These are phyloP conservation scores for Cicer cuneatum DNA, from an alignment of 306 rosid genomes.

Conservation along the genomic window DNA sequence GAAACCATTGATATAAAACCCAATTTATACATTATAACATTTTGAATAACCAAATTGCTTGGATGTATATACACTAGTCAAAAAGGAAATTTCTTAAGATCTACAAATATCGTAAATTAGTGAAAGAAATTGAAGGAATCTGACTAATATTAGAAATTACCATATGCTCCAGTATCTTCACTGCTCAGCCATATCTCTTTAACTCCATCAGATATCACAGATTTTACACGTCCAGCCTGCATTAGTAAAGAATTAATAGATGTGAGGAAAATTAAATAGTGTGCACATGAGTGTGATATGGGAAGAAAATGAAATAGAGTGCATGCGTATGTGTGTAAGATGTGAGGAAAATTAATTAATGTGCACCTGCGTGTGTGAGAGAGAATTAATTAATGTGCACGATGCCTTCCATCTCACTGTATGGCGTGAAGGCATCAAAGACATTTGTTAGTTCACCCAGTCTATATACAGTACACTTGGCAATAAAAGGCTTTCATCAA, in stretches of 20 bases:
- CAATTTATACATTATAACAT: conserved; percentile 7
- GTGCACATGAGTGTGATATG: not conserved
- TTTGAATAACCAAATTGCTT: conserved; percentile 15
- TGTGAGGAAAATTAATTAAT: conserved; percentile 25
- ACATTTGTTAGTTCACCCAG: too few species aligned
- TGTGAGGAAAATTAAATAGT: conserved; percentile 26
- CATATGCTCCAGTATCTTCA: conserved; percentile 99
- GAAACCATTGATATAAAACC: conserved; percentile 35
- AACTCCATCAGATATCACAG: conserved; percentile 88
- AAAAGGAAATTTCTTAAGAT: conserved; percentile 29
- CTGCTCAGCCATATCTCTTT: conserved; percentile 97
- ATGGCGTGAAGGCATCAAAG: too few species aligned
- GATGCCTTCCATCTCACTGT: too few species aligned
- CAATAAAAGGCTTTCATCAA: conserved; percentile 30
- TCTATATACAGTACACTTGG: too few species aligned
- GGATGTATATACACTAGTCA: conserved; percentile 21
- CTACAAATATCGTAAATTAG: conserved; percentile 34
- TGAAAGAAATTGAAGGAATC: conserved; percentile 13
- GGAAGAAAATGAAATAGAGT: conserved; percentile 1
- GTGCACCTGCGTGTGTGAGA: not conserved
- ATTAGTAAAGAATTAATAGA: conserved; percentile 25
- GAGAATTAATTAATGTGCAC: too few species aligned
- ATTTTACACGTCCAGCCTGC: conserved; percentile 85
- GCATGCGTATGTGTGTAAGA: not conserved
- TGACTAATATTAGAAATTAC: conserved; percentile 52